Evolutionary conservation across 2,329 filamentous ascomycete species (phyloP).

Genomic region (Scedosporium minutisporum): DNA sequence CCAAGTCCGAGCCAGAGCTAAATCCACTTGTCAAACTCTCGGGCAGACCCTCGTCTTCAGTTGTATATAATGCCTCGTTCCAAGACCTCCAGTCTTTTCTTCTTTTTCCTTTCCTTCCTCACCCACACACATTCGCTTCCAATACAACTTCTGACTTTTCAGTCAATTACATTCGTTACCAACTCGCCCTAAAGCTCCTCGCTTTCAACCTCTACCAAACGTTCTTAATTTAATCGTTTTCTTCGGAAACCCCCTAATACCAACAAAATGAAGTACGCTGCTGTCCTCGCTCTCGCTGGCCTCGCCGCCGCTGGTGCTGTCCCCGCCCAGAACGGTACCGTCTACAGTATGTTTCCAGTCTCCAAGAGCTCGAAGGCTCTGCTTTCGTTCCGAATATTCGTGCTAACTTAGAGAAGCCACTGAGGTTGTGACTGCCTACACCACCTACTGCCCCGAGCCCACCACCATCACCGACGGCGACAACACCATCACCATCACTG

Average conservation of each 20-base stretch:
- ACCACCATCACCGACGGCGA: conserved; percentile 54
- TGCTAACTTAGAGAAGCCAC: conserved; percentile 35
- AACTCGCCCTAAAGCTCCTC: conserved; percentile 14
- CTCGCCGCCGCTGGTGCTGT: conserved; percentile 41
- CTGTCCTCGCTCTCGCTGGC: conserved; percentile 24
- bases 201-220: conserved; percentile 19
- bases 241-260: conserved; percentile 31
- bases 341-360: conserved; percentile 3
- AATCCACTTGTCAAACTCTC: background rate
- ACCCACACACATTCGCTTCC: conserved; percentile 39
- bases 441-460: conserved; percentile 63
- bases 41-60: background rate
- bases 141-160: conserved; percentile 38
- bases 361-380: background rate
- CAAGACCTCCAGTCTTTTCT: conserved; percentile 9
- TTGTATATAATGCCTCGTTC: conserved; percentile 4
- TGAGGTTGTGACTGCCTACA: conserved; percentile 55
- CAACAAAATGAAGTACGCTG: conserved; percentile 53
- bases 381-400: background rate
- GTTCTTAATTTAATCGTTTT: conserved; percentile 21
- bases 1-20: background rate
- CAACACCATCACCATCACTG: conserved; percentile 60
- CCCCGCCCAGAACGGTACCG: conserved; percentile 15
- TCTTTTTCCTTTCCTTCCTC: conserved; percentile 20
- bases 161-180: conserved; percentile 52